Conservation (phyloP, 2,329 filamentous ascomycete species). For the Penicillium griseofulvum region DNA sequence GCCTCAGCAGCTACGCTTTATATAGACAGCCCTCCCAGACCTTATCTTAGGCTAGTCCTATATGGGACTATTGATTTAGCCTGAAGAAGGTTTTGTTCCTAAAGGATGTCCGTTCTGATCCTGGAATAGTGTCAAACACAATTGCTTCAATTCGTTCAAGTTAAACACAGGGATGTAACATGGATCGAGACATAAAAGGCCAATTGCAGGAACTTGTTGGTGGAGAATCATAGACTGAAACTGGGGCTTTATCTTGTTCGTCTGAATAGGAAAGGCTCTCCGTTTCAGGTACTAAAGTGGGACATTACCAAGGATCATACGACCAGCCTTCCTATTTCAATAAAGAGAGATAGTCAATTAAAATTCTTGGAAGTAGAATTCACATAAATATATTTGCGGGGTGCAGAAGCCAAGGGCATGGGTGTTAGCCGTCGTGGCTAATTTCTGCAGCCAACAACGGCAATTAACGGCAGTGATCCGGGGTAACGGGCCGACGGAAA, state of each 20-base stretch:
- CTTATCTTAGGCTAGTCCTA: not conserved
- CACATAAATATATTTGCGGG: not conserved
- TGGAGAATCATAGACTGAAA: not conserved
- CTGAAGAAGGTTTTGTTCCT: too few species aligned
- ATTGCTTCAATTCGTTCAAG: not conserved
- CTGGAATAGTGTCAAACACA: slow-evolving; percentile 13
- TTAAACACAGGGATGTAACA: not conserved
- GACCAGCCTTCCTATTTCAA: not conserved
- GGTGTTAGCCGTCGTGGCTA: not conserved
- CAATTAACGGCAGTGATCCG: slow-evolving; percentile 11
- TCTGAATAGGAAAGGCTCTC: not conserved
- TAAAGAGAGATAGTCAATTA: not conserved
- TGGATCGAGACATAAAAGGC: not conserved
- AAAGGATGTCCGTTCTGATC: slow-evolving; percentile 14
- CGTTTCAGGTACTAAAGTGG: not conserved
- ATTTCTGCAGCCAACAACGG: slow-evolving; percentile 4
- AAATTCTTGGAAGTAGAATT: not conserved
- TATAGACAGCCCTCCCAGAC: not conserved
- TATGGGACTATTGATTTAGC: not conserved
- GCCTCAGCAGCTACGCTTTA: not conserved
- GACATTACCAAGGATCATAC: not conserved
- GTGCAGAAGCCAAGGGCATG: not conserved
- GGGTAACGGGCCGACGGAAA: slow-evolving; percentile 20
- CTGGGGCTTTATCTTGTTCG: not conserved
- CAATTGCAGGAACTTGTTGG: not conserved